Conservation (phyloP, 2,329 filamentous ascomycete genomes). For the Pseudogymnoascus sp. region DNA sequence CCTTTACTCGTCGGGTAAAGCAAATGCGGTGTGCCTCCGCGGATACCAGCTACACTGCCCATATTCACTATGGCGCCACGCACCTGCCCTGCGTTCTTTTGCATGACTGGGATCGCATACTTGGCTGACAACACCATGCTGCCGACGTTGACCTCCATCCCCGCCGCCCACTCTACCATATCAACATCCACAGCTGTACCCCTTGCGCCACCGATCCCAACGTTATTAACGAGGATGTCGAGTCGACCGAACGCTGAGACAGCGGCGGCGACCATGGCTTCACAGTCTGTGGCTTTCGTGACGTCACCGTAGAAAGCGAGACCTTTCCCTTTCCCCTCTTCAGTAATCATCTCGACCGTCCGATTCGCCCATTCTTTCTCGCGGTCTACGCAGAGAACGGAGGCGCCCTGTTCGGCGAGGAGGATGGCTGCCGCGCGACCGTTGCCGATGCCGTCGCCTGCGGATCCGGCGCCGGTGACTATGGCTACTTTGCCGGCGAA, state of each 20-base stretch:
- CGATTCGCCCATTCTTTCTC: constrained; percentile 38
- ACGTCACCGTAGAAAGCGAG: constrained; percentile 46
- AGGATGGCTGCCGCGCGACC: constrained; percentile 51
- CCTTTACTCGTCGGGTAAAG: constrained; percentile 42
- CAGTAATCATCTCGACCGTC: constrained; percentile 42
- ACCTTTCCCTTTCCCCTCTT: constrained; percentile 34
- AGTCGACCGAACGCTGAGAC: constrained; percentile 46
- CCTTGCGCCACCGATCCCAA: constrained; percentile 51
- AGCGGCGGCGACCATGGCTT: constrained; percentile 31
- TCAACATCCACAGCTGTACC: constrained; percentile 57
- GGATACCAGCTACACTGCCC: constrained; percentile 51
- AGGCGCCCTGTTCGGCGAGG: constrained; percentile 50
- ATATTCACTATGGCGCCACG: constrained; percentile 55
- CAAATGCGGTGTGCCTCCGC: constrained; percentile 37
- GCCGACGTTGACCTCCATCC: constrained; percentile 54
- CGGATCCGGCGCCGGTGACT: constrained; percentile 51
- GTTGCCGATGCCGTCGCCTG: constrained; percentile 52
- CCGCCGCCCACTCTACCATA: constrained; percentile 48
- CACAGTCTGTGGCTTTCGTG: constrained; percentile 39
- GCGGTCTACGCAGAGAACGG: constrained; percentile 51
- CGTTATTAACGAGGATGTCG: constrained; percentile 59
- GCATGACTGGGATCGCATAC: constrained; percentile 54
- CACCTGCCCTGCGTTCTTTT: constrained; percentile 39
- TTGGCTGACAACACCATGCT: constrained; percentile 61
- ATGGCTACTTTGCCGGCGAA: constrained; percentile 43